phyloP scores from a whole-genome alignment of 2,329 filamentous ascomycete genomes.

The Lachnellula subtilissima region DNA sequence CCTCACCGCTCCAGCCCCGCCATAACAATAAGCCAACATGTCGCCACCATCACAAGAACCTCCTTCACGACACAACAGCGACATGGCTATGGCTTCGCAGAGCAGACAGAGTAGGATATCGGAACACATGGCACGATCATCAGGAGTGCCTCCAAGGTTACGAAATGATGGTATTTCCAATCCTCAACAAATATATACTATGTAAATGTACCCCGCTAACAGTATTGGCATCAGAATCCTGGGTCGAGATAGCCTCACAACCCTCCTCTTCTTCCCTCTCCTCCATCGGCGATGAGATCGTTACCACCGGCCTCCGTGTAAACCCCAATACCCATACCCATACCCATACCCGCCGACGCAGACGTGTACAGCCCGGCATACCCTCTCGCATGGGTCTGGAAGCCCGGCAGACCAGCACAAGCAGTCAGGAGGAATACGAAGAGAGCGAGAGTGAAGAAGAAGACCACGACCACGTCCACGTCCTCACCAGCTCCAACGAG shows the following conservation, averaged over 20 bases:
- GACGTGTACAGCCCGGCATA: slow-evolving; percentile 37
- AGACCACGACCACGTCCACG: slow-evolving; percentile 44
- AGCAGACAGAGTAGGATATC: slow-evolving; percentile 1
- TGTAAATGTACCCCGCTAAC: not conserved
- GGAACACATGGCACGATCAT: slow-evolving; percentile 10
- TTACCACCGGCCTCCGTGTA: slow-evolving; percentile 80
- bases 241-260: slow-evolving; percentile 90
- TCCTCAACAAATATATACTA: slow-evolving; percentile 20
- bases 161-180: slow-evolving; percentile 27
- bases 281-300: slow-evolving; percentile 79
- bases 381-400: slow-evolving; percentile 38
- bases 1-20: not conserved
- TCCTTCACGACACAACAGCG: not conserved
- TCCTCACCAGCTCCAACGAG: slow-evolving; percentile 56
- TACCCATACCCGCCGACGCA: slow-evolving; percentile 41
- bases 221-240: slow-evolving; percentile 63
- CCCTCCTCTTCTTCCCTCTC: slow-evolving; percentile 92
- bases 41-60: slow-evolving; percentile 2
- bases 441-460: slow-evolving; percentile 84
- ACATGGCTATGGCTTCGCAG: not conserved
- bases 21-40: not conserved
- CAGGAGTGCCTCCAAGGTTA: slow-evolving; percentile 10
- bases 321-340: slow-evolving; percentile 55
- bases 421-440: slow-evolving; percentile 91
- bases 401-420: slow-evolving; percentile 44